Evolutionary conservation across 2,329 filamentous ascomycete species (phyloP), one percentile per base, ranked within the genome.

Genomic region (Beauveria pseudobassiana): DNA sequence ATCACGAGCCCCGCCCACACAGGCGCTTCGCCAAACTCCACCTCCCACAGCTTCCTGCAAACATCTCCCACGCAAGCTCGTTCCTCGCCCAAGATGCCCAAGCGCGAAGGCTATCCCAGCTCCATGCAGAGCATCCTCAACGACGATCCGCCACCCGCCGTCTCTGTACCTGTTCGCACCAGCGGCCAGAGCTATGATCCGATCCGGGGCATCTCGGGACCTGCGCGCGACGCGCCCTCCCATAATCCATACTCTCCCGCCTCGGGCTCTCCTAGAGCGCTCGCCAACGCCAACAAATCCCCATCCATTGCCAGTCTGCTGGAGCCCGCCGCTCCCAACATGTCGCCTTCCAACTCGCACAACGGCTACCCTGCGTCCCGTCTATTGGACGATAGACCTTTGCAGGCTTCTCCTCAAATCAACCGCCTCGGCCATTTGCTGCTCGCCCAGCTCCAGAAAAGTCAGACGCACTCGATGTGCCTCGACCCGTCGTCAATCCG

Each of bases 231-330:
- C 84, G 84, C 87, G 71, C 69, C 83, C 51, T 68, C 80, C 66
- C 76, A 81, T 71, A 75, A 82, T 74, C 70, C 80, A 65, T 76
- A 78, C 55, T 71, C 65, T 18, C 70, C 80, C 3, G 71, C 81
- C 61, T 78, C 73, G 26, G 72, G 77, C 38, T 85, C 83, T 8
- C 83, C 83, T n/a, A 78, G 80, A 52, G 72, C 68, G 18, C 69
- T 73, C 12, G 66, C 70, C n/a, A 73, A 74, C 52, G 68, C 71
- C 52, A 72, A 70, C 59, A 73, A 69, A 45, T 97, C 93, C 5
- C 93, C 93, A 1, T 93, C 93, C 3, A 96, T 97, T 67, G 88
- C 91, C 6, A 96, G 91, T 74, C 82, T 97, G 62, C 90, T 97
- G 56, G 91, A 96, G 50, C 74, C 73, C 16, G 72, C 75, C 6